Evolutionary conservation across 305 asterid species (phyloP).

Genomic region (Plantago coronopus): DNA sequence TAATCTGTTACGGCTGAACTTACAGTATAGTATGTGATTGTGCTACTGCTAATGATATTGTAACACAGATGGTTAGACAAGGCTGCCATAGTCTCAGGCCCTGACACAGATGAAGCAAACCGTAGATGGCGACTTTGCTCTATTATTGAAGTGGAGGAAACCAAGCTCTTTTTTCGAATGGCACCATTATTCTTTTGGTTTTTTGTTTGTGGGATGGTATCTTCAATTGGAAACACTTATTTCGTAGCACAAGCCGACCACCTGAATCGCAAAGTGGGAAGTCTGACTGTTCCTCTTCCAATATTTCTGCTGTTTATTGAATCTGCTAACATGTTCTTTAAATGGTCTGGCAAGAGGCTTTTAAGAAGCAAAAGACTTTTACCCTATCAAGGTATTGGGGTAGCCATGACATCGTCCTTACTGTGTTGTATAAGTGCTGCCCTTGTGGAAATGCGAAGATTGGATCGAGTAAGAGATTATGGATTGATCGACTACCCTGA

Average conservation of each 20-base stretch:
- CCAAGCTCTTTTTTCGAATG: not conserved
- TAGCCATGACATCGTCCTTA: slow-evolving; percentile 33
- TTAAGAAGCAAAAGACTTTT: not conserved
- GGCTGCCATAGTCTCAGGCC: not conserved
- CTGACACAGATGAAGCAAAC: not conserved
- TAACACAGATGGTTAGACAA: slow-evolving; percentile 19
- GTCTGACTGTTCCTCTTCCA: slow-evolving; percentile 17
- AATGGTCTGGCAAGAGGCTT: not conserved
- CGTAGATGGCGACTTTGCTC: slow-evolving; percentile 8
- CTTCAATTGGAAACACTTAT: slow-evolving; percentile 34
- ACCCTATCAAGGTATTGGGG: slow-evolving; percentile 26
- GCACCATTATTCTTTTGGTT: slow-evolving; percentile 27
- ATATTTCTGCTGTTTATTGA: slow-evolving; percentile 17
- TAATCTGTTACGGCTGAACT: too few species aligned
- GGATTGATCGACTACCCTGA: slow-evolving; percentile 38
- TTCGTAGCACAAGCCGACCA: slow-evolving; percentile 37
- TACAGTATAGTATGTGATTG: too few species aligned
- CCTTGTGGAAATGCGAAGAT: slow-evolving; percentile 38
- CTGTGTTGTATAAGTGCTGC: slow-evolving; percentile 48
- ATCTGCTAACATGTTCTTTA: not conserved
- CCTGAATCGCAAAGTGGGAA: slow-evolving; percentile 26
- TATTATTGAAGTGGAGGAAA: not conserved
- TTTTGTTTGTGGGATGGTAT: slow-evolving; percentile 32
- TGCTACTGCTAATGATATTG: too few species aligned
- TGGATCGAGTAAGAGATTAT: slow-evolving; percentile 25